Conservation (phyloP, 495 filamentous ascomycete species). For the Friedmanniomyces endolithicus region DNA sequence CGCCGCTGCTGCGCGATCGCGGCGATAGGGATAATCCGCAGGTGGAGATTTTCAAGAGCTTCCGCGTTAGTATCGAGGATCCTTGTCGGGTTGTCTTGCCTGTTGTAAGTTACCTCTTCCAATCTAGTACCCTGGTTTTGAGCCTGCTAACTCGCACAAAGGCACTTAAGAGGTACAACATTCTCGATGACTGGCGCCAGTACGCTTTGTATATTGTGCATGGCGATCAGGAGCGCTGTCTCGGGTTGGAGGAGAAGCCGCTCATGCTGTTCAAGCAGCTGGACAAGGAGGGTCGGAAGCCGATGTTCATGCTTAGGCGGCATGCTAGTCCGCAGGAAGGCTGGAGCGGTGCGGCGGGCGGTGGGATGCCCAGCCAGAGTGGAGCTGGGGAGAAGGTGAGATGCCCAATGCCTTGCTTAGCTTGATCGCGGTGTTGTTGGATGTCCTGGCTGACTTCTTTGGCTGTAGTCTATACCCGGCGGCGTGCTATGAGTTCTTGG, state of each 20-base stretch:
- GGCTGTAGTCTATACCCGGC: slow-evolving; percentile 8
- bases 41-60: slow-evolving; percentile 96
- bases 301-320: slow-evolving; percentile 96
- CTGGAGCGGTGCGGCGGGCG: slow-evolving; percentile 10
- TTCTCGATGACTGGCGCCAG: slow-evolving; percentile 90
- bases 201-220: slow-evolving; percentile 97
- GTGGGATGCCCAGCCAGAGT: background rate
- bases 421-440: background rate
- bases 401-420: background rate
- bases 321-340: slow-evolving; percentile 35
- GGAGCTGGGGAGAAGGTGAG: slow-evolving; percentile 7
- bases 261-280: slow-evolving; percentile 94
- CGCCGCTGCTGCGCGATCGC: slow-evolving; percentile 16
- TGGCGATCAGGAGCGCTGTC: slow-evolving; percentile 88
- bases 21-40: slow-evolving; percentile 33
- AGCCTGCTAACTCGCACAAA: slow-evolving; percentile 1
- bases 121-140: background rate
- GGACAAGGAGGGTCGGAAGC: slow-evolving; percentile 90
- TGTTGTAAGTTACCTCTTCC: slow-evolving; percentile 36
- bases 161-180: slow-evolving; percentile 94
- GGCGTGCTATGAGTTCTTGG: slow-evolving; percentile 13
- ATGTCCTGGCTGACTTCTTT: background rate
- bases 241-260: slow-evolving; percentile 83
- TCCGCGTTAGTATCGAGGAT: slow-evolving; percentile 93
- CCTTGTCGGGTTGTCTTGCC: slow-evolving; percentile 95